phyloP scores from a whole-genome alignment of 1,139 yeast species.

The Zhuliangozyma parablackwelliae region DNA sequence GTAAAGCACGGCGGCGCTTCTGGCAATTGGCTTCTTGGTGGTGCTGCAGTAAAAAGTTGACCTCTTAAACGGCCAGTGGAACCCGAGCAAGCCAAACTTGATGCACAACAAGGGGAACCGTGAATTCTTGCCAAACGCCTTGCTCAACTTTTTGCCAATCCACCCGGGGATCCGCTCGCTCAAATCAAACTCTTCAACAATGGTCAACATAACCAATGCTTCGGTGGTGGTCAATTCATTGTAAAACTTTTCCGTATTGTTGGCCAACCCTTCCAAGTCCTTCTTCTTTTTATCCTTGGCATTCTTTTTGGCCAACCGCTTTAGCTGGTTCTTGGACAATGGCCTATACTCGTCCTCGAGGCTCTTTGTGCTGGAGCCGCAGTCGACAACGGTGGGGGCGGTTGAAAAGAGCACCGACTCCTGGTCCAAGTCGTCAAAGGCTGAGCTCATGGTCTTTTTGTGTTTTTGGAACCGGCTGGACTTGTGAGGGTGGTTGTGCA shows the following conservation, averaged over 20 bases:
- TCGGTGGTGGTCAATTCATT: conserved; percentile 34
- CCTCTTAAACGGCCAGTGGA: conserved; percentile 46
- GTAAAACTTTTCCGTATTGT: conserved; percentile 21
- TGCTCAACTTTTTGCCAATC: conserved; percentile 20
- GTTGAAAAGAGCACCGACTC: conserved; percentile 21
- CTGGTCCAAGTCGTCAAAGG: conserved; percentile 33
- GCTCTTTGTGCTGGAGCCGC: conserved; percentile 8
- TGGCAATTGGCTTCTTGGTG: conserved; percentile 36
- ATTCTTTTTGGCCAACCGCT: conserved; percentile 27
- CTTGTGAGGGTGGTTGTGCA: background rate
- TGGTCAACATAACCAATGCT: conserved; percentile 35
- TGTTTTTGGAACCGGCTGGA: background rate
- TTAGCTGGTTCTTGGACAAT: conserved; percentile 33
- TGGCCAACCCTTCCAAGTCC: conserved; percentile 12
- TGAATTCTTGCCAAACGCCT: conserved; percentile 27
- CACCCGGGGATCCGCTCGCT: conserved; percentile 27
- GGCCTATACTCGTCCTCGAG: conserved; percentile 15
- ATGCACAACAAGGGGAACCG: conserved; percentile 27
- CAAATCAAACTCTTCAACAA: conserved; percentile 33
- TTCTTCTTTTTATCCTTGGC: conserved; percentile 10
- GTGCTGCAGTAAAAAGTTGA: conserved; percentile 34
- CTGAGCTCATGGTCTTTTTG: conserved; percentile 17
- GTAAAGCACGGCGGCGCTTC: conserved; percentile 36
- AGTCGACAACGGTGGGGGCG: conserved; percentile 5
- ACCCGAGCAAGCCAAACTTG: conserved; percentile 37